Conservation (phyloP, 441 rosid genomes). For the Pelargonium fulgidum region DNA sequence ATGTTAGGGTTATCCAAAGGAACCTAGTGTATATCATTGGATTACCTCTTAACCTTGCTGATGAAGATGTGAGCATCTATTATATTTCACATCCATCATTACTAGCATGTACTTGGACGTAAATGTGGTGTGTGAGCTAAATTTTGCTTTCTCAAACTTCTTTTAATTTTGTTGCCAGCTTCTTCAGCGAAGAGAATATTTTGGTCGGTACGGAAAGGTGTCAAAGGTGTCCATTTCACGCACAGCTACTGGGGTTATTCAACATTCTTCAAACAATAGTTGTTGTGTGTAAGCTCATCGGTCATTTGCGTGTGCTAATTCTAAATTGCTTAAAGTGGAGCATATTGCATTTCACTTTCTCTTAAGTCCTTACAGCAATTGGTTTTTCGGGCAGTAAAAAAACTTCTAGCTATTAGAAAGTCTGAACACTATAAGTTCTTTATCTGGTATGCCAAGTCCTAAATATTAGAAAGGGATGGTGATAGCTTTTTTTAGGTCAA, state of each 20-base stretch:
- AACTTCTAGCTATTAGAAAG: no score
- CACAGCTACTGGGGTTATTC: constrained; percentile 56
- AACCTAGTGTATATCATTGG: constrained; percentile 56
- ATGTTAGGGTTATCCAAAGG: constrained; percentile 41
- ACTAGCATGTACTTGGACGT: background rate
- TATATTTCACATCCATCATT: background rate
- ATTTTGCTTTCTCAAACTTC: background rate
- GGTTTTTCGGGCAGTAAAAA: no score
- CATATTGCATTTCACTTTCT: background rate
- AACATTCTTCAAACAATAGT: constrained; percentile 61
- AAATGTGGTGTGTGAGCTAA: background rate
- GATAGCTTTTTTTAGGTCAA: background rate
- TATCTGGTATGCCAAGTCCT: no score
- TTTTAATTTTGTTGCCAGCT: constrained; percentile 23
- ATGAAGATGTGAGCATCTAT: constrained; percentile 40
- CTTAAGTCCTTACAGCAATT: background rate
- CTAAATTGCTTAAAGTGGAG: background rate
- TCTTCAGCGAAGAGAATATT: constrained; percentile 54
- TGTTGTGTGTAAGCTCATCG: constrained; percentile 50
- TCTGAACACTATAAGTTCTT: no score
- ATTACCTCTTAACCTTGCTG: constrained; percentile 47
- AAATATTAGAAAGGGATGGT: background rate
- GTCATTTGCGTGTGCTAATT: background rate
- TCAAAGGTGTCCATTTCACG: constrained; percentile 67
- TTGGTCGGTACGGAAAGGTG: constrained; percentile 76